Base-by-base conservation (phyloP, 163 green algal genomes). In the Scenedesmus sp. region DNA sequence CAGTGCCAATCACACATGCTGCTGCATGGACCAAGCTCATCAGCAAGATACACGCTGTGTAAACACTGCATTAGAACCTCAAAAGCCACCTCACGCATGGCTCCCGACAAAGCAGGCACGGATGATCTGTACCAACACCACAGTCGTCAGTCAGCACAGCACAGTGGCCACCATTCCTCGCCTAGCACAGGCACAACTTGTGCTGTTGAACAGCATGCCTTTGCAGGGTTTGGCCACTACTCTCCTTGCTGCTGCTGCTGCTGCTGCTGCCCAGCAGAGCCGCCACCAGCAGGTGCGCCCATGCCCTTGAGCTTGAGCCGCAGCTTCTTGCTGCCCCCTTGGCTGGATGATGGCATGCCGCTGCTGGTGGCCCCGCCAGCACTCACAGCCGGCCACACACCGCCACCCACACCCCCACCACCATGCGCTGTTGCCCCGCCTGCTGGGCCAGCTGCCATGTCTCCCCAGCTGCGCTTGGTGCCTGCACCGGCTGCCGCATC, bases 251-350 rank as follows among this genome's bases (percentile, higher is more conserved):
- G 67, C 54, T 83, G 66, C 60, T 90, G 86, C 60, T 90, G 66
- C 87, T 91, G 87, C 87, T 60, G 70, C 26, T 59, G 60, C 62
- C 84, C 84, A 15, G 26, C 60, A 89, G 62, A 20, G 59, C 55
- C 20, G 82, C 20, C 12, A 18, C 52, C 82, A 18, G 15, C 60
- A 4, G 3, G 5, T 15, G 20, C n/a, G 59, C 70, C 76, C 18
- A 16, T 54, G 46, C 88, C 76, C 88, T 92, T 92, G 10, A 92
- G 20, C 56, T 82, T 88, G 2, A 92, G 46, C 88, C 55, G 67
- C 55, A 92, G 54, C n/a, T 82, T 84, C 87, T 86, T 91, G 12
- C 56, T 62, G 70, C 87, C 87, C 16, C 67, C 67, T 73, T 84
- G 56, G 12, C 56, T 81, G 8, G 87, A 91, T 52, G 87, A 76